Conservation (phyloP, 257 asterid species). For the Nicotiana sylvestris region DNA sequence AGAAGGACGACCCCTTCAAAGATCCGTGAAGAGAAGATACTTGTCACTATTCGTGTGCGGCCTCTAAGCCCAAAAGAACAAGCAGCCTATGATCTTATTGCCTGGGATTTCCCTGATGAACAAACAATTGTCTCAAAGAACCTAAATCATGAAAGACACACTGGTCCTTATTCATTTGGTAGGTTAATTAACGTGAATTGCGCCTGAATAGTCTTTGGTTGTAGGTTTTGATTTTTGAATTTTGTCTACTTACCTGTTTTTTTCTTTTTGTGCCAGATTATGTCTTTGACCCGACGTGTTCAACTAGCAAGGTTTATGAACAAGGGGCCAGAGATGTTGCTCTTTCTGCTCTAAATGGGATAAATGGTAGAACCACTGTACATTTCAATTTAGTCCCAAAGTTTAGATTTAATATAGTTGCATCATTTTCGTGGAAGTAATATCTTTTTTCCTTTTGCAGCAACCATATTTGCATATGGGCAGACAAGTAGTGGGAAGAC, state of each 20-base stretch:
- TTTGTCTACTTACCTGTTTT: not conserved
- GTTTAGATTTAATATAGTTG: too few species aligned
- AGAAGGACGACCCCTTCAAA: constrained; percentile 53
- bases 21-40: constrained; percentile 70
- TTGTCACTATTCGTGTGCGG: constrained; percentile 86
- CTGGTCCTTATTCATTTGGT: constrained; percentile 75
- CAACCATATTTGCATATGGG: constrained; percentile 93
- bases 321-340: constrained; percentile 93
- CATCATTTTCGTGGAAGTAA: too few species aligned
- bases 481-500: constrained; percentile 99
- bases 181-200: constrained; percentile 15
- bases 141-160: constrained; percentile 64
- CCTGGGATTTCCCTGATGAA: constrained; percentile 76
- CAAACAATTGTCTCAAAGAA: constrained; percentile 73
- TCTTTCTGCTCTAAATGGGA: constrained; percentile 81
- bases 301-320: constrained; percentile 74
- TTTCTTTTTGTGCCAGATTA: constrained; percentile 48
- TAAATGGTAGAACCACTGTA: constrained; percentile 52
- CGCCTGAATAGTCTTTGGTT: not conserved
- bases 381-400: not conserved
- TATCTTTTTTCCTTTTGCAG: constrained; percentile 30
- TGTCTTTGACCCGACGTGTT: constrained; percentile 66
- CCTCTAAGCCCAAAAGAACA: constrained; percentile 82
- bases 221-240: not conserved
- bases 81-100: constrained; percentile 77